phyloP scores from a whole-genome alignment of 2,329 filamentous ascomycete species.

The Xylariaceae sp. region DNA sequence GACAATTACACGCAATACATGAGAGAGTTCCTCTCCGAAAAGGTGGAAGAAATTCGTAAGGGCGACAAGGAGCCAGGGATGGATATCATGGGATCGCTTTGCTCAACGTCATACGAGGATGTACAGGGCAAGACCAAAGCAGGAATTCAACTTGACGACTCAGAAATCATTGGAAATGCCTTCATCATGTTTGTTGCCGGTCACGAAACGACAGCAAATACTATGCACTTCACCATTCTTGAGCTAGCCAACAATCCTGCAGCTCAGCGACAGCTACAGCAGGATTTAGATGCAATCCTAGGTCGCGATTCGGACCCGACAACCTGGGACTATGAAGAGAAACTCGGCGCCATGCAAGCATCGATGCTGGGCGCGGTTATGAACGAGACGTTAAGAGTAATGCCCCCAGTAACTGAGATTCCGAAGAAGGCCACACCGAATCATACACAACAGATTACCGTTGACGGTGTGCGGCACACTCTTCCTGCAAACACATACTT shows the following conservation, averaged over 20 bases:
- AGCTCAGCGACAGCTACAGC: constrained; percentile 63
- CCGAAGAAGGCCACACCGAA: constrained; percentile 58
- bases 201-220: constrained; percentile 77
- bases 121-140: constrained; percentile 17
- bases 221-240: constrained; percentile 67
- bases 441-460: constrained; percentile 52
- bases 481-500: constrained; percentile 52
- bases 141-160: constrained; percentile 45
- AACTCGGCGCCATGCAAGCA: constrained; percentile 61
- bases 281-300: constrained; percentile 64
- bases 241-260: constrained; percentile 63
- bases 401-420: constrained; percentile 67
- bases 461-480: constrained; percentile 45
- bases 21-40: constrained; percentile 62
- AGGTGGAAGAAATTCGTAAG: constrained; percentile 40
- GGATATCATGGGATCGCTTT: constrained; percentile 52
- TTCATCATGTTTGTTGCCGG: constrained; percentile 68
- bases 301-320: constrained; percentile 49
- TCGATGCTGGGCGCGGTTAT: constrained; percentile 71
- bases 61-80: constrained; percentile 43
- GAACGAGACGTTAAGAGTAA: constrained; percentile 71
- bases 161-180: constrained; percentile 70
- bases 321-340: constrained; percentile 67
- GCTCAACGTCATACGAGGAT: constrained; percentile 38
- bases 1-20: constrained; percentile 67